Conservation (phyloP, 805 yeast species). For the Teunomyces panamensis region DNA sequence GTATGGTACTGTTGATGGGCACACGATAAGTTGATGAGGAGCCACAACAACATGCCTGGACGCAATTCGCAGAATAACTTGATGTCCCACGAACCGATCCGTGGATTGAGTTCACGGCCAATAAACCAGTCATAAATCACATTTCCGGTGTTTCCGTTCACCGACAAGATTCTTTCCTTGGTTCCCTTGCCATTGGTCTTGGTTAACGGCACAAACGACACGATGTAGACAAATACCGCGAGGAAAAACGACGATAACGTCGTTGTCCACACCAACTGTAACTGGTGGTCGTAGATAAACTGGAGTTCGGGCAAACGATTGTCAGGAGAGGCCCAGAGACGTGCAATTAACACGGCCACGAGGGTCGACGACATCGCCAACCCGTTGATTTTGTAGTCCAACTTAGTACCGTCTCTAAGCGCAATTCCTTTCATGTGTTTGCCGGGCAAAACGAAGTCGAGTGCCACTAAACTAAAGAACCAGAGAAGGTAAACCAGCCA, state of each 20-base stretch:
- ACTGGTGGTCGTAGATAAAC: conserved; percentile 65
- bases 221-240: conserved; percentile 61
- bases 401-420: conserved; percentile 71
- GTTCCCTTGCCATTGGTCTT: conserved; percentile 51
- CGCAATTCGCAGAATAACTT: conserved; percentile 90
- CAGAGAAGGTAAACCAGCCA: conserved; percentile 70
- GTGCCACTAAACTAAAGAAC: conserved; percentile 62
- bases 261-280: conserved; percentile 62
- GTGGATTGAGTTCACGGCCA: conserved; percentile 93
- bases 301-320: conserved; percentile 75
- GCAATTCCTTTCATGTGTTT: conserved; percentile 58
- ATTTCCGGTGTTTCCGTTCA: conserved; percentile 83
- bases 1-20: conserved; percentile 74
- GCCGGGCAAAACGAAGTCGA: conserved; percentile 70
- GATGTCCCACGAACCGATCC: conserved; percentile 81
- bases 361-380: conserved; percentile 46
- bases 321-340: conserved; percentile 47
- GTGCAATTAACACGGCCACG: conserved; percentile 40
- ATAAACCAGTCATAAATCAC: conserved; percentile 89
- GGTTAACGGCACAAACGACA: conserved; percentile 62
- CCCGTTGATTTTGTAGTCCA: conserved; percentile 83
- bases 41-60: conserved; percentile 91
- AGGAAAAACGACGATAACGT: conserved; percentile 61
- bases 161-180: conserved; percentile 69
- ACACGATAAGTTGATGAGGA: conserved; percentile 71